phyloP scores from a whole-genome alignment of 106 monocot species.

The Posidonia australis region DNA sequence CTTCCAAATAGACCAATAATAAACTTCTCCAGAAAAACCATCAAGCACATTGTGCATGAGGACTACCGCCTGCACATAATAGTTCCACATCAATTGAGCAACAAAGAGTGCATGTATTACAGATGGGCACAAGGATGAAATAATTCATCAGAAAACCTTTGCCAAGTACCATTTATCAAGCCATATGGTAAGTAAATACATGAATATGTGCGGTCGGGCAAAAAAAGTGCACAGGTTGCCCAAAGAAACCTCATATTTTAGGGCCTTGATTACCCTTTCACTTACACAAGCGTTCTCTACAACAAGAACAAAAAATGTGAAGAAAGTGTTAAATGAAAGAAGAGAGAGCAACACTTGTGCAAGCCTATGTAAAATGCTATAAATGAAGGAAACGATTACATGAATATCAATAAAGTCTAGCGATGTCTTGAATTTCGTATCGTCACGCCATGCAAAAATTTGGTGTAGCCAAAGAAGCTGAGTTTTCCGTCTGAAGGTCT shows the following conservation, averaged over 20 bases:
- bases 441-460: conserved; percentile 93
- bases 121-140: too few relatives aligned
- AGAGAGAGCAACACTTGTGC: conserved; percentile 1
- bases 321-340: neutral
- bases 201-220: neutral
- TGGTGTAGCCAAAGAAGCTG: conserved; percentile 82
- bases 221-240: neutral
- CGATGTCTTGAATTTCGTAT: conserved; percentile 49
- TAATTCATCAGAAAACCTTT: too few relatives aligned
- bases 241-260: neutral
- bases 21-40: too few relatives aligned
- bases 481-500: conserved; percentile 73
- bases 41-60: too few relatives aligned
- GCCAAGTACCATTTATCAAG: neutral
- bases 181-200: neutral
- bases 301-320: neutral
- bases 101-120: too few relatives aligned
- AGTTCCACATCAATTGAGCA: too few relatives aligned
- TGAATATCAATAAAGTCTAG: conserved; percentile 8
- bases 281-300: conserved; percentile 1
- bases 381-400: conserved; percentile 13
- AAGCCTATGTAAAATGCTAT: conserved; percentile 5
- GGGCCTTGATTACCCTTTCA: conserved; percentile 1
- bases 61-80: too few relatives aligned
- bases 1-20: too few relatives aligned